Evolutionary conservation across 1,284 basidiomycete species (phyloP), one percentile per base, ranked within the genome.

Genomic region (Trametes hirsuta): DNA sequence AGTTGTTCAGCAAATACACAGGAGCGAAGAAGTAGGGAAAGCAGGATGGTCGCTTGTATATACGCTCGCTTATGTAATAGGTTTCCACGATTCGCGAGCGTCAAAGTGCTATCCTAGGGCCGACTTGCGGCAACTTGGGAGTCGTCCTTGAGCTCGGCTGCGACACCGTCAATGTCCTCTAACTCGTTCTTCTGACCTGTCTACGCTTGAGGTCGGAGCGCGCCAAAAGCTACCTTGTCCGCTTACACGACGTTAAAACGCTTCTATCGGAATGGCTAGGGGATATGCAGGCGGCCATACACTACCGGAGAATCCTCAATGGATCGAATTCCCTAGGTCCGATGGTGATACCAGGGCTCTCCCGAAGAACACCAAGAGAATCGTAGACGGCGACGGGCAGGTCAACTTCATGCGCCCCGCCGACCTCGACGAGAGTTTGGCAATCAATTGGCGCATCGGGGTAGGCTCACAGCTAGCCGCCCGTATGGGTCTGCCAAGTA

Each of bases 401-500:
- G 85, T 93, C 34, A 92, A 93, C 68, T 93, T 74, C 72, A 87
- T 87, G 82, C 77, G 82, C 12, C 77, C 76, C 0, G 71, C 88
- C 0, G 71, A 69, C 4, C 62, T 82, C 14, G 82, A 87, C 44
- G 81, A 87, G 48, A 69, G 77, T 22, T 69, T 79, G 14, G 68
- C 76, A 40, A 73, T 88, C 41, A 81, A 82, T 68, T 93, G 91
- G 91, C 80, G 90, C 40, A 69, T 77, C 5, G 70, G 75, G 37
- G 77, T 86, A 30, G 91, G 80, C 1, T 74, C 77, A 40, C 82
- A 84, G 30, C 72, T 91, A 8, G 87, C 88, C 4, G 72, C 81
- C 24, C 77, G 78, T 14, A 65, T 85, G 56, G 75, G 78, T 12
- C 75, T 81, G 67, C 80, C 81, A 12, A 76, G 87, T 86, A 65